Evolutionary conservation across 2,329 filamentous ascomycete species (phyloP).

Genomic region (Dactylellina parvicollis): DNA sequence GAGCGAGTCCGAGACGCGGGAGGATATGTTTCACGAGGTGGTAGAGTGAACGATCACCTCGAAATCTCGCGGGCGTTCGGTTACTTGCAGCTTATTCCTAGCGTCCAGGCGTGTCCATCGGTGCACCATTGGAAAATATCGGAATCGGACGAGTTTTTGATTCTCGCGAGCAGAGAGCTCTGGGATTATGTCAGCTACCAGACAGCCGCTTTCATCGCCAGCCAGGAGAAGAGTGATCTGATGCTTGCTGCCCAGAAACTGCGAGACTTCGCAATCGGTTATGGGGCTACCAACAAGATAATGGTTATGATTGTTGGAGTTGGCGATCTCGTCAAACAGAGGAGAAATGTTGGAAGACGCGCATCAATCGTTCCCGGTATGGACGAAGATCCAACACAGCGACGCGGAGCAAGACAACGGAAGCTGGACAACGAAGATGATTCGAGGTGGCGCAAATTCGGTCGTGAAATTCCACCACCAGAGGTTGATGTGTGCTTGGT

Average conservation of each 20-base stretch:
- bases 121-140: constrained; percentile 73
- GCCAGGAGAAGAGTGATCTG: constrained; percentile 84
- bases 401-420: constrained; percentile 72
- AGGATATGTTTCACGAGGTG: constrained; percentile 93
- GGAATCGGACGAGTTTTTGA: constrained; percentile 90
- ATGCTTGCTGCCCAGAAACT: constrained; percentile 97
- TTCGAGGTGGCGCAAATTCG: constrained; percentile 76
- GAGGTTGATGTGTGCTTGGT: constrained; percentile 91
- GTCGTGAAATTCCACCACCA: constrained; percentile 89
- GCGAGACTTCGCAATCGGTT: constrained; percentile 92
- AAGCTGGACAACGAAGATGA: constrained; percentile 71
- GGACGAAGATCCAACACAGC: constrained; percentile 33
- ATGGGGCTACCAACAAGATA: constrained; percentile 91
- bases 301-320: constrained; percentile 99
- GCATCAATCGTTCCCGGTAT: constrained; percentile 79
- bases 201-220: constrained; percentile 88
- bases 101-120: constrained; percentile 89
- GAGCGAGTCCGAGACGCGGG: constrained; percentile 92
- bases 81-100: constrained; percentile 89
- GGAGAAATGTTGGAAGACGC: constrained; percentile 79
- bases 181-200: constrained; percentile 95
- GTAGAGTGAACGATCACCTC: constrained; percentile 88
- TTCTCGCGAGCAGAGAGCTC: constrained; percentile 89
- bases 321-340: constrained; percentile 83
- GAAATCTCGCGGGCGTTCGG: constrained; percentile 95